phyloP scores from a whole-genome alignment of 2,329 filamentous ascomycete species.

The Alternaria dauci region DNA sequence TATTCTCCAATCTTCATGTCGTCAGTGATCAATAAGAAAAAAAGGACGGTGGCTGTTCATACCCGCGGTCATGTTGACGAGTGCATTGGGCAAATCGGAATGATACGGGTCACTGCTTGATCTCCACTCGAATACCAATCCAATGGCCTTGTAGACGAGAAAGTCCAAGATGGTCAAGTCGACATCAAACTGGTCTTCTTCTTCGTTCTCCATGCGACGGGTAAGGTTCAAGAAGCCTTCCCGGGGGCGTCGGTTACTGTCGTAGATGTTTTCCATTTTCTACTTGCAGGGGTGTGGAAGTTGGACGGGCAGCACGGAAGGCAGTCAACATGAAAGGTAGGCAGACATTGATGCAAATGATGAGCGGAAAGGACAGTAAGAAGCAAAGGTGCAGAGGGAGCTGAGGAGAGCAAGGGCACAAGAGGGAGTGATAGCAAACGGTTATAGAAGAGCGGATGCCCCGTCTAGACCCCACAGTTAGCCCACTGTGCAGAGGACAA shows the following conservation, averaged over 20 bases:
- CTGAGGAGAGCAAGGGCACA: slow-evolving; percentile 11
- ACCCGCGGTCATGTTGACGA: slow-evolving; percentile 48
- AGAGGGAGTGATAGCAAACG: slow-evolving; percentile 14
- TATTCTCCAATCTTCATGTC: slow-evolving; percentile 52
- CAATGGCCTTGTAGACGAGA: slow-evolving; percentile 58
- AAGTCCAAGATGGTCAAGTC: slow-evolving; percentile 67
- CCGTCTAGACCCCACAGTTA: slow-evolving; percentile 13
- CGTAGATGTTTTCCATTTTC: slow-evolving; percentile 31
- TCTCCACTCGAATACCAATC: slow-evolving; percentile 52
- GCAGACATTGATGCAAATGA: slow-evolving; percentile 12
- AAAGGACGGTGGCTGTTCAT: slow-evolving; percentile 12
- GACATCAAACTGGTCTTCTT: slow-evolving; percentile 56
- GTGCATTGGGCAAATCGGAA: slow-evolving; percentile 43
- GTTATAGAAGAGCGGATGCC: slow-evolving; percentile 15
- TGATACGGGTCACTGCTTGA: slow-evolving; percentile 39
- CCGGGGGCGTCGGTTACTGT: slow-evolving; percentile 29
- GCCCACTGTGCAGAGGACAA: slow-evolving; percentile 7
- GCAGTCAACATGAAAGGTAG: slow-evolving; percentile 28
- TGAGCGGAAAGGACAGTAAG: slow-evolving; percentile 14
- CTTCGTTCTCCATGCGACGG: slow-evolving; percentile 45
- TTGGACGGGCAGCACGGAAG: slow-evolving; percentile 17
- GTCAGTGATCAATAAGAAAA: too few species aligned
- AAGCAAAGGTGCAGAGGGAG: slow-evolving; percentile 13
- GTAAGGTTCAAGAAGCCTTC: slow-evolving; percentile 45
- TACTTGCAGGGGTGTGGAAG: slow-evolving; percentile 32